Evolutionary conservation across 306 rosid species (phyloP), one percentile per base, ranked within the genome.

Genomic region (Neltuma alba): DNA sequence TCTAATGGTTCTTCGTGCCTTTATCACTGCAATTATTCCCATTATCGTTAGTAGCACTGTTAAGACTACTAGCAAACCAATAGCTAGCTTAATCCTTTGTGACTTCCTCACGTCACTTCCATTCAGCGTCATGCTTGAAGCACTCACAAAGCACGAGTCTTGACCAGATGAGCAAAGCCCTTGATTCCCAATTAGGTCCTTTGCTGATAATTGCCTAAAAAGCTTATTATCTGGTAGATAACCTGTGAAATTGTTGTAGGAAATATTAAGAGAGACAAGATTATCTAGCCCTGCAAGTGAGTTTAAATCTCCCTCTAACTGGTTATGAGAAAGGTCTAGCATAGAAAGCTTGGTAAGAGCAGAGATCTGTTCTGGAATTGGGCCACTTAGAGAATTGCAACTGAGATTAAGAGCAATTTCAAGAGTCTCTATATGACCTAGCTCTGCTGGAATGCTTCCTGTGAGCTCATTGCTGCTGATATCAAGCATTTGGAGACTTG

Each of bases 331-430:
- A 73, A 96, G 77, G 88, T 96, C 99, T 30, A 96, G 72, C 3
- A 89, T 79, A 40, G 93, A 93, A 80, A 96, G 98, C 87, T 93
- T 96, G 86, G 47, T 87, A 30, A 96, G 93, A 37, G 88, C 61
- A 72, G 96, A 91, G 62, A 96, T 79, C 78, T 90, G 90, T 80
- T 87, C 38, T 41, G 99, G 99, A 58, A 96, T 85, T 72, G 81
- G 67, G 5, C 99, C 98, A 15, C 85, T 82, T 7, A 96, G 85
- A 25, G 77, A 82, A 83, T 96, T 96, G 86, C 88, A 88, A 73
- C 99, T 93, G 16, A 96, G 91, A 62, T 96, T 96, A 1, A 96
- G 89, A 79, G 92, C 90, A 50, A 96, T 96, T 81, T 93, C 97
- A 15, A 96, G 96, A 5, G 90, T 77, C 73, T 86, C 90, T 9